Evolutionary conservation across 371 early-diverging fungal genomes (phyloP), one percentile per base, ranked within the genome.

Genomic region (Lichtheimia ramosa): DNA sequence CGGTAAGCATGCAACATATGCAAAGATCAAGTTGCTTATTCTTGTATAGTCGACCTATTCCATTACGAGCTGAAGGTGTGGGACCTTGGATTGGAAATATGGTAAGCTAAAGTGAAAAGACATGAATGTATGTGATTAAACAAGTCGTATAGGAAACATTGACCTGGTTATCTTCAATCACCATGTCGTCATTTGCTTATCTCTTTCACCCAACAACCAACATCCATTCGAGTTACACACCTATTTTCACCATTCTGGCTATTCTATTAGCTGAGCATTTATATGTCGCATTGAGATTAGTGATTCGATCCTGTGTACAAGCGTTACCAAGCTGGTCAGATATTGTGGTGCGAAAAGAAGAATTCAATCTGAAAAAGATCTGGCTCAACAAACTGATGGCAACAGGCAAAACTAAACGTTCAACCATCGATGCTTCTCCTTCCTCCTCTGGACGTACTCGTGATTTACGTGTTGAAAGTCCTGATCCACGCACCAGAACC

Each of bases 51-150:
- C 89, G 94, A 18, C 93, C 94, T 2, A 80, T 87, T 48, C 94
- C 96, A 6, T 48, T 65, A 7, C 83, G 94, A 15, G 87, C 89
- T 15, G 93, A 94, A 61, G 83, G 88, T 43, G 90, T 93, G 62
- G 93, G 93, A 27, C 92, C 94, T 27, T 96, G 96, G 96, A 59
- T 91, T 34, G 80, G 81, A 28, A 89, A 88, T 53, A 67, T 93
- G 71, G 82, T 83, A 66, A 60, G 61, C 41, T 42, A n/a, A 42
- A 21, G 12, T n/a, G 25, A 39, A 34, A 40, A 15, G 23, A 12
- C 8, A 49, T 49, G 4, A 10, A 46, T 46, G 14, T 2, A 46
- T 46, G 7, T 0, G 46, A 46, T n/a, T 46, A 7, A 46, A 8
- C 21, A 6, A 8, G 10, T 46, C 21, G 10, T 46, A 21, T 43